phyloP scores from a whole-genome alignment of 139 green algal species.

The Coelastrella sp. region DNA sequence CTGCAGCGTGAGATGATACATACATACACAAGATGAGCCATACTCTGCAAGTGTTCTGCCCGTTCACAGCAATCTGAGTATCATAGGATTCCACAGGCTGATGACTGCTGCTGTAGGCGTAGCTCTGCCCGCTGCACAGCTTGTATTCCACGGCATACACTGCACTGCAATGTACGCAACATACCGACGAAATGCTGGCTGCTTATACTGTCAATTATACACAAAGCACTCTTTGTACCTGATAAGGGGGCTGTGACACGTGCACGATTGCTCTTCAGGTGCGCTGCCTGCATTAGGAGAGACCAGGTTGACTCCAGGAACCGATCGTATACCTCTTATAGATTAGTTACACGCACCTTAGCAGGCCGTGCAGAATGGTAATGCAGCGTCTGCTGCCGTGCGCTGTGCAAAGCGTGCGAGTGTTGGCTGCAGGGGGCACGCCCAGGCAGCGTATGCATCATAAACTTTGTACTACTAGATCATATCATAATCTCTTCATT shows the following conservation, averaged over 20 bases:
- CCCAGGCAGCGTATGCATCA: neutral
- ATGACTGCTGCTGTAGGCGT: neutral
- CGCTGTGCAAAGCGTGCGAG: neutral
- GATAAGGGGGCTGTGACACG: neutral
- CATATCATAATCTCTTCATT: neutral
- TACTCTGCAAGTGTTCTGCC: no score
- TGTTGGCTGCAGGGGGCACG: neutral
- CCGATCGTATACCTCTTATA: neutral
- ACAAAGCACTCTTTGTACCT: neutral
- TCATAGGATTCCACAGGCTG: neutral
- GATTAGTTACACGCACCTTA: neutral
- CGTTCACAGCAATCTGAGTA: neutral
- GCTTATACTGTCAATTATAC: neutral
- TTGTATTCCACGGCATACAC: no score
- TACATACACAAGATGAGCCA: neutral
- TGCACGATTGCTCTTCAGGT: neutral
- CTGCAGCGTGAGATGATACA: slow-evolving; percentile 10
- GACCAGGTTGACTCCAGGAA: neutral
- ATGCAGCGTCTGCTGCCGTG: neutral
- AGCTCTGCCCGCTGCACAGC: neutral
- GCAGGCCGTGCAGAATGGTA: neutral
- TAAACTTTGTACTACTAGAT: neutral
- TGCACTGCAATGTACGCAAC: no score
- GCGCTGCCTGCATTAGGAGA: neutral
- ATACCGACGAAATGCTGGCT: neutral